Evolutionary conservation across 805 yeast species (phyloP).

Genomic region (Candida morakotiae): DNA sequence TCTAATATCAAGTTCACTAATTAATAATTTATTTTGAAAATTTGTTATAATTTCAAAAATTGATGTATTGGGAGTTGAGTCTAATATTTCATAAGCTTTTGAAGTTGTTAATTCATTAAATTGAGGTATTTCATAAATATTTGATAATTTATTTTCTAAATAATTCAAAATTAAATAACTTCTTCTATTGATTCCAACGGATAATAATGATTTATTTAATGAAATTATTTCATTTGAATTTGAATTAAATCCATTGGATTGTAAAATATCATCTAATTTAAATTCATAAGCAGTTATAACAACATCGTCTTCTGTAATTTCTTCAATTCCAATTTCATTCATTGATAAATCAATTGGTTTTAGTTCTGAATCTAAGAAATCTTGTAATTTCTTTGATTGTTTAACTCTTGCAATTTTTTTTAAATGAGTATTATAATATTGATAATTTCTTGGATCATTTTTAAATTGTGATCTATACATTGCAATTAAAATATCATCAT

Average conservation of each 20-base stretch:
- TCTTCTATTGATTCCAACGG: slow-evolving; percentile 56
- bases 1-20: slow-evolving; percentile 47
- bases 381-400: slow-evolving; percentile 15
- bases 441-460: slow-evolving; percentile 33
- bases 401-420: slow-evolving; percentile 23
- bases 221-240: slow-evolving; percentile 34
- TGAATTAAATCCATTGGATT: slow-evolving; percentile 22
- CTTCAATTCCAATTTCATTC: slow-evolving; percentile 36
- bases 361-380: slow-evolving; percentile 27
- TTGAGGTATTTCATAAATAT: slow-evolving; percentile 12
- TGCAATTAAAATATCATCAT: slow-evolving; percentile 32
- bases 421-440: slow-evolving; percentile 29
- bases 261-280: slow-evolving; percentile 49
- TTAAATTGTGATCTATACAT: slow-evolving; percentile 28
- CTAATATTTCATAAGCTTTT: slow-evolving; percentile 43
- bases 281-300: slow-evolving; percentile 72
- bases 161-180: slow-evolving; percentile 56
- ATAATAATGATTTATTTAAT: slow-evolving; percentile 52
- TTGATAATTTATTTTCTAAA: slow-evolving; percentile 43
- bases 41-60: slow-evolving; percentile 54
- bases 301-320: slow-evolving; percentile 53
- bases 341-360: slow-evolving; percentile 32
- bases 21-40: slow-evolving; percentile 39
- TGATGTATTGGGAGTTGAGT: slow-evolving; percentile 39
- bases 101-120: slow-evolving; percentile 7